Conservation (phyloP, 2,329 filamentous ascomycete genomes). For the Neofusicoccum parvum region DNA sequence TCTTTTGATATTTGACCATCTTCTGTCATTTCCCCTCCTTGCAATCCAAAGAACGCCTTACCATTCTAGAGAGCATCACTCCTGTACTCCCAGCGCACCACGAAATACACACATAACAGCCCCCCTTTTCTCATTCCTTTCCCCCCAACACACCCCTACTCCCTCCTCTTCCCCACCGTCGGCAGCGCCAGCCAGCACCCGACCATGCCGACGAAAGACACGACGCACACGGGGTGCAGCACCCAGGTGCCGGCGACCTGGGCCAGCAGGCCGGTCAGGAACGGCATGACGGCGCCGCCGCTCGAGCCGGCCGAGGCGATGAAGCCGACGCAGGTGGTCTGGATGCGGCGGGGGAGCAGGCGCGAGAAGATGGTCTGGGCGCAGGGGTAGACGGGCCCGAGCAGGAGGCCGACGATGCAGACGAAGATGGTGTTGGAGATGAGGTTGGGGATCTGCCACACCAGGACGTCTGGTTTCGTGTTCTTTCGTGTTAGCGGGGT, state of each 20-base stretch:
- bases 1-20: too few relatives aligned
- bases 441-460: constrained; percentile 77
- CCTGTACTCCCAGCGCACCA: neutral
- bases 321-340: constrained; percentile 66
- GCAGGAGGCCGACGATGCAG: constrained; percentile 68
- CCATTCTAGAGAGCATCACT: too few relatives aligned
- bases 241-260: constrained; percentile 66
- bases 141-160: constrained; percentile 40
- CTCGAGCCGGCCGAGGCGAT: constrained; percentile 68
- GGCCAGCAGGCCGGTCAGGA: constrained; percentile 65
- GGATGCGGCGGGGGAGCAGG: constrained; percentile 60
- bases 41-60: too few relatives aligned
- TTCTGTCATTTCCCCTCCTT: too few relatives aligned
- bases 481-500: too few relatives aligned
- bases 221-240: constrained; percentile 67
- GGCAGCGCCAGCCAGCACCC: constrained; percentile 66
- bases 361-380: constrained; percentile 65
- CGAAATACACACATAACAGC: too few relatives aligned
- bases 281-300: constrained; percentile 69
- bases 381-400: constrained; percentile 81
- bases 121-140: too few relatives aligned
- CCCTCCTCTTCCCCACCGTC: constrained; percentile 58
- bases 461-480: constrained; percentile 58
- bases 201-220: constrained; percentile 66
- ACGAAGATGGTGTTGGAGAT: constrained; percentile 53